These are phyloP conservation scores for Aspergillus cristatus DNA, from an alignment of 495 filamentous ascomycete genomes.

Conservation along the genomic window DNA sequence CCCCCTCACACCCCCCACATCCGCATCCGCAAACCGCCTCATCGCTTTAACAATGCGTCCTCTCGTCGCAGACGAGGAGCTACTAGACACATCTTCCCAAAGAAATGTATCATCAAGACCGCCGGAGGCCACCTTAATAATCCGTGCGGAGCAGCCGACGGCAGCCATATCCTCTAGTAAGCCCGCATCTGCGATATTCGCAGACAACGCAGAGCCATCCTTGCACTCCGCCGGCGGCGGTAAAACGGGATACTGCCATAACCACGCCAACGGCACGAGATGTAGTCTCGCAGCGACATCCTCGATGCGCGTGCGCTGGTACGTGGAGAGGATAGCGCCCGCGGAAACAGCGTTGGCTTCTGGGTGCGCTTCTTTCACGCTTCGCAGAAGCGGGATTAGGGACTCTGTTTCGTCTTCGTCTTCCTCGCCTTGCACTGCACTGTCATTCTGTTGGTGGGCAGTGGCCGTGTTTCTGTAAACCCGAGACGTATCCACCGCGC, in stretches of 20 bases:
- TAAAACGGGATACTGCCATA: conserved; percentile 85
- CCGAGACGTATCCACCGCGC: conserved; percentile 47
- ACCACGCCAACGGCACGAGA: conserved; percentile 68
- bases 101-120: conserved; percentile 74
- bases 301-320: conserved; percentile 91
- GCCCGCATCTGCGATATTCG: conserved; percentile 25
- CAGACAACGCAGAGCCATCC: conserved; percentile 14
- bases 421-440: not conserved
- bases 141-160: conserved; percentile 67
- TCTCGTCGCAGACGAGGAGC: no score
- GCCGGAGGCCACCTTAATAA: conserved; percentile 90
- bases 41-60: conserved; percentile 50
- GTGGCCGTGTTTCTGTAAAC: conserved; percentile 17
- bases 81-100: conserved; percentile 61
- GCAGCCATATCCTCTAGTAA: conserved; percentile 75
- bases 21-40: conserved; percentile 53
- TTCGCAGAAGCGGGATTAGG: conserved; percentile 60
- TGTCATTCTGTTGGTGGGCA: not conserved
- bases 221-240: conserved; percentile 29
- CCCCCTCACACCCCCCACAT: conserved; percentile 36
- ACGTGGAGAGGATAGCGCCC: conserved; percentile 87
- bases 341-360: conserved; percentile 75
- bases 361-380: conserved; percentile 56
- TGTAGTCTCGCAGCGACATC: conserved; percentile 71
- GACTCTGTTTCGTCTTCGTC: conserved; percentile 77